phyloP scores from a whole-genome alignment of 805 yeast species.

The Scheffersomyces stipitis region DNA sequence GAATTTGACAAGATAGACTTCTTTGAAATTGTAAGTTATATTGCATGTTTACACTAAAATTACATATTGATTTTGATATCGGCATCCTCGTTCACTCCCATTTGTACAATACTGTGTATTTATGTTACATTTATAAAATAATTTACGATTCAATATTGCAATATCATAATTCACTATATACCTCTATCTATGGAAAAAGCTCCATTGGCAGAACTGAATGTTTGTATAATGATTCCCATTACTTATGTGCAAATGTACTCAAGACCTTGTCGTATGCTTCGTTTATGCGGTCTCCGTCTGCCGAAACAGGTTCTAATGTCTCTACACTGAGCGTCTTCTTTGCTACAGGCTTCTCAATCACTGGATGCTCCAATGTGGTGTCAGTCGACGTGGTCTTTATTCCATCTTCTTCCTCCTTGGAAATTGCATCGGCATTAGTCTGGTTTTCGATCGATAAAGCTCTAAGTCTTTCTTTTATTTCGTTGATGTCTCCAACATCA shows the following conservation, averaged over 20 bases:
- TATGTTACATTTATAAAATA: neutral
- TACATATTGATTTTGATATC: too few relatives aligned
- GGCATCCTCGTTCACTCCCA: too few relatives aligned
- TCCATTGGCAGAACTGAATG: constrained; percentile 1
- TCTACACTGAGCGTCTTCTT: neutral
- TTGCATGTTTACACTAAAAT: too few relatives aligned
- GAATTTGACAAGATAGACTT: too few relatives aligned
- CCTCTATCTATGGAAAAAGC: neutral
- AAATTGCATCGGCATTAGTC: neutral
- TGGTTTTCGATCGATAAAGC: neutral
- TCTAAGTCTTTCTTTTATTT: constrained; percentile 7
- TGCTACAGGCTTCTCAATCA: neutral
- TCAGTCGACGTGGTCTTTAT: neutral
- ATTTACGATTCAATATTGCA: neutral
- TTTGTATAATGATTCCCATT: constrained; percentile 1
- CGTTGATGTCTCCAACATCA: constrained; percentile 11
- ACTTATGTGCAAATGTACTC: too few relatives aligned
- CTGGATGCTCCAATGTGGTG: neutral
- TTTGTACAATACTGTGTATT: too few relatives aligned
- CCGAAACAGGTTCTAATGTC: constrained; percentile 1
- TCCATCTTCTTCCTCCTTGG: neutral
- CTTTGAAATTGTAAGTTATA: too few relatives aligned
- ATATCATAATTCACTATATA: neutral
- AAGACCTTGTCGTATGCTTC: constrained; percentile 22
- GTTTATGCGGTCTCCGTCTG: constrained; percentile 10